Evolutionary conservation across 2,329 filamentous ascomycete genomes (phyloP).

Genomic region (Fusarium sublunatum): DNA sequence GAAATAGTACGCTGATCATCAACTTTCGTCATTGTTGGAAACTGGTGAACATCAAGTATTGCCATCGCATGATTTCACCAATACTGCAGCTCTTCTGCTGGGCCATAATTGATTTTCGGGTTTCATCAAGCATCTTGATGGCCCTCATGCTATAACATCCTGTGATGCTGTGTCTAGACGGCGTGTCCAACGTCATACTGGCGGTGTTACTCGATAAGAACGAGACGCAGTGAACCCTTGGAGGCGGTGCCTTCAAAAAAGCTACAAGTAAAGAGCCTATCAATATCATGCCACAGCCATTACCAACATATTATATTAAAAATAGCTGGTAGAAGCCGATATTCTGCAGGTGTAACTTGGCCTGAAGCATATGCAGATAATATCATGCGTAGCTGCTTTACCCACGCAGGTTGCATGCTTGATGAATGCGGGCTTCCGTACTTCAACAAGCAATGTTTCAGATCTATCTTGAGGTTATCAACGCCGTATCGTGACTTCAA

Average conservation of each 20-base stretch:
- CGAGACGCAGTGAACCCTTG: conserved; percentile 2
- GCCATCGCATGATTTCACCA: not conserved
- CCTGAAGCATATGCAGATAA: conserved; percentile 39
- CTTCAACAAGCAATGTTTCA: conserved; percentile 31
- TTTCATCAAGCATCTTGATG: not conserved
- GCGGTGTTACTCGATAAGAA: not conserved
- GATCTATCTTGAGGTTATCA: conserved; percentile 9
- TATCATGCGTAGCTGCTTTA: conserved; percentile 36
- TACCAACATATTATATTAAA: conserved; percentile 18
- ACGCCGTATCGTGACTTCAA: conserved; percentile 26
- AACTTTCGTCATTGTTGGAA: conserved; percentile 5
- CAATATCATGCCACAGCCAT: conserved; percentile 5
- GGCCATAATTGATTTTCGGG: not conserved
- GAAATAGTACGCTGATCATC: not conserved
- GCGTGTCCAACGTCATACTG: not conserved
- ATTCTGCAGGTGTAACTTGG: conserved; percentile 38
- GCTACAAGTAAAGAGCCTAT: too few species aligned
- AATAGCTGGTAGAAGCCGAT: conserved; percentile 12
- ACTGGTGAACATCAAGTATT: not conserved
- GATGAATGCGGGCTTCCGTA: conserved; percentile 36
- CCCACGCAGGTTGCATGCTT: conserved; percentile 35
- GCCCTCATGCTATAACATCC: not conserved
- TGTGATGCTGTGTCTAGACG: not conserved
- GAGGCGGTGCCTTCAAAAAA: conserved; percentile 20
- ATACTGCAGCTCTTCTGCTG: not conserved